Evolutionary conservation across 2,329 filamentous ascomycete species (phyloP), one percentile per base, ranked within the genome.

Genomic region (Metarhizium robertsii): DNA sequence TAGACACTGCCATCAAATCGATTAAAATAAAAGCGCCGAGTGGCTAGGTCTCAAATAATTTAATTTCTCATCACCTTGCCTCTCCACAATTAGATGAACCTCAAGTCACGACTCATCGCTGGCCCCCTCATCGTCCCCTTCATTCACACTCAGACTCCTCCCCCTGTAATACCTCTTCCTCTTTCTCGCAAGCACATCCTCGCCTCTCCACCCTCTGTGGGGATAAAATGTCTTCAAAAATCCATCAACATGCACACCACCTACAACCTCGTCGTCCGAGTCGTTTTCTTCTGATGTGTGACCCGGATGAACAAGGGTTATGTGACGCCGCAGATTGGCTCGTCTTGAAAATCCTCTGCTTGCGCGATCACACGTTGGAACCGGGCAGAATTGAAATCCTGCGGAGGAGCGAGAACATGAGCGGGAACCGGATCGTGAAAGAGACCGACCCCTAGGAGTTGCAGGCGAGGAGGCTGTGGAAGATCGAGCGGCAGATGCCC

Each of bases 191-290:
- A 53, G 55, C 3, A 57, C 55, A 38, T 75, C 72, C 38, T 66
- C 69, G 2, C 66, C 72, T 45, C 75, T 67, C 79, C 78, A 82
- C 0, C 78, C 79, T 47, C 64, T 69, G 6, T 74, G 69, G 1
- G 73, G 67, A 56, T 73, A 70, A 53, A 88, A 75, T 4, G 79
- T 77, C 63, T 75, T 73, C 61, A 90, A 61, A 62, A 87, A 90
- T 0, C 86, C 83, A 66, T 90, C 86, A 1, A 83, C 77, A 61
- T 88, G 86, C 20, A 88, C 81, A 0, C 76, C 85, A 0, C 84
- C 86, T 8, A 75, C 61, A 62, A 83, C 78, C 62, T 84, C 80
- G 55, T 77, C 79, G 62, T 74, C 78, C 57, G 76, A 72, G 20
- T 72, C 71, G 36, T 65, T 60, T 20, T 71, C 66, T 40, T 72